Evolutionary conservation across 1,284 basidiomycete species (phyloP).

Genomic region (Malassezia restricta): DNA sequence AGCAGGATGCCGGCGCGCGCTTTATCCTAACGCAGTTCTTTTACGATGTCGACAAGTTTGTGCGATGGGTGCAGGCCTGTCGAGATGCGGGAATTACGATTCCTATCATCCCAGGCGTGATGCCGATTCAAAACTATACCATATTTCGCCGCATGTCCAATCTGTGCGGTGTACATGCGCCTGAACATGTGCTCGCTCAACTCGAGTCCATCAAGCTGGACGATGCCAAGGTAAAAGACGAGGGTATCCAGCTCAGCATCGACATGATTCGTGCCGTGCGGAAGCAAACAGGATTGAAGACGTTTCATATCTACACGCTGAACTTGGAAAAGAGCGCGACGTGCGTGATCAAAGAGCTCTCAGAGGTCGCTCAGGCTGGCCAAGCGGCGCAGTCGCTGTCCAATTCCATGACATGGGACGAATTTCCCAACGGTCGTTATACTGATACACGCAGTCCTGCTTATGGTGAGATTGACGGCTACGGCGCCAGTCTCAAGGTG

Average conservation of each 20-base stretch:
- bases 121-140: slow-evolving; percentile 93
- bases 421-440: slow-evolving; percentile 44
- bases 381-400: not conserved
- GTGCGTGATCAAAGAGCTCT: slow-evolving; percentile 56
- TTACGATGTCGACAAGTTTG: slow-evolving; percentile 64
- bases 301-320: slow-evolving; percentile 89
- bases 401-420: slow-evolving; percentile 33
- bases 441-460: slow-evolving; percentile 42
- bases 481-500: slow-evolving; percentile 43
- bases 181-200: slow-evolving; percentile 57
- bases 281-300: slow-evolving; percentile 57
- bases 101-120: slow-evolving; percentile 87
- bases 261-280: slow-evolving; percentile 58
- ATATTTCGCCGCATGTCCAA: slow-evolving; percentile 85
- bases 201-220: slow-evolving; percentile 63
- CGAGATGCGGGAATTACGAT: slow-evolving; percentile 62
- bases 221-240: slow-evolving; percentile 79
- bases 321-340: slow-evolving; percentile 94
- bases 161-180: slow-evolving; percentile 71
- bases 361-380: slow-evolving; percentile 15
- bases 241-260: slow-evolving; percentile 54
- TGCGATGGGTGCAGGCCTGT: slow-evolving; percentile 27
- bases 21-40: slow-evolving; percentile 96
- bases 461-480: slow-evolving; percentile 44
- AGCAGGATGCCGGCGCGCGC: slow-evolving; percentile 87